phyloP scores from a whole-genome alignment of 2,329 filamentous ascomycete species.

The Aureobasidium melanogenum region DNA sequence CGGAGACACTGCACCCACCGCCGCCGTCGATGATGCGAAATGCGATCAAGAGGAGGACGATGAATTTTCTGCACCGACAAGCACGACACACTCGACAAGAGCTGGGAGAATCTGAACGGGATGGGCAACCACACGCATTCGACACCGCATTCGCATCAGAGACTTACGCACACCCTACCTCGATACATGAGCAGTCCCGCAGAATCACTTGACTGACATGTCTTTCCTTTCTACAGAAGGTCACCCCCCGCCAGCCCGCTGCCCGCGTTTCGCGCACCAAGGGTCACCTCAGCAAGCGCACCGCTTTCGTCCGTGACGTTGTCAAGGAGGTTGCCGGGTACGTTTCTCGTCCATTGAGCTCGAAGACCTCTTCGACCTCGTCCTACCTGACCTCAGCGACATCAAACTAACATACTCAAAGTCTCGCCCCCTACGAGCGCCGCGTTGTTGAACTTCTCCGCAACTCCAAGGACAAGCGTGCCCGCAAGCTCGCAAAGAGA shows the following conservation, averaged over 20 bases:
- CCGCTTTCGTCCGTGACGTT: constrained; percentile 91
- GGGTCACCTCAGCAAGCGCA: constrained; percentile 94
- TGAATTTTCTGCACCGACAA: background rate
- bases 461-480: constrained; percentile 99
- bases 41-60: constrained; percentile 25
- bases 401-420: constrained; percentile 17
- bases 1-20: constrained; percentile 1
- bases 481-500: constrained; percentile 98
- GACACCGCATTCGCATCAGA: background rate
- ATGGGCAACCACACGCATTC: background rate
- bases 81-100: background rate
- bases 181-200: background rate
- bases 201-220: constrained; percentile 14
- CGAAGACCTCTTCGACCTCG: background rate
- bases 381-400: constrained; percentile 14
- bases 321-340: constrained; percentile 97
- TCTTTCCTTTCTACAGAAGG: constrained; percentile 30
- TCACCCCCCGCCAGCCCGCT: constrained; percentile 43
- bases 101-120: background rate
- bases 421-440: constrained; percentile 64
- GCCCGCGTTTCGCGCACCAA: constrained; percentile 61
- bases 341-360: constrained; percentile 30
- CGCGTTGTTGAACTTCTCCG: constrained; percentile 98
- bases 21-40: constrained; percentile 19
- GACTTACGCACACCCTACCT: background rate